Percentiles rank a stretch among this genome's conserved stretches.
Conservation (phyloP, 2,329 filamentous ascomycete genomes). For the Fusarium avenaceum region DNA sequence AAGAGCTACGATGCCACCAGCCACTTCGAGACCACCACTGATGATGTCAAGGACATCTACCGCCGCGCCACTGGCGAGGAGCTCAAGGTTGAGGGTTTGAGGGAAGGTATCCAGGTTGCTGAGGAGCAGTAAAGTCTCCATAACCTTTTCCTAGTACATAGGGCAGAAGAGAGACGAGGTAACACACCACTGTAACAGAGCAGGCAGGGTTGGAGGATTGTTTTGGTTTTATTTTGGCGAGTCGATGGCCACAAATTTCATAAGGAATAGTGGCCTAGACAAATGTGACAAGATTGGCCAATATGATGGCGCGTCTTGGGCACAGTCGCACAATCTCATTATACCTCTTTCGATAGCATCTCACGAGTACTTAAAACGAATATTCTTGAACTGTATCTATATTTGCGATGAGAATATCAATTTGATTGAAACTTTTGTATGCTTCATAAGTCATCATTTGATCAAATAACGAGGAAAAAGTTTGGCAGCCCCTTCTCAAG, state of each 20-base stretch:
- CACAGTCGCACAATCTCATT: constrained; percentile 46
- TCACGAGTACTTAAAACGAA: constrained; percentile 38
- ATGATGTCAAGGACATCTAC: constrained; percentile 97
- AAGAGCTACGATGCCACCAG: constrained; percentile 99
- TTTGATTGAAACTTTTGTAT: constrained; percentile 30
- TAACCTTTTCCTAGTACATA: constrained; percentile 6
- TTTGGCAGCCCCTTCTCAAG: constrained; percentile 26
- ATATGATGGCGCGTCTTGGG: constrained; percentile 41
- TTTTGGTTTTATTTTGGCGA: constrained; percentile 26
- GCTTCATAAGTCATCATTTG: constrained; percentile 48
- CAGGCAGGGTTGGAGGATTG: constrained; percentile 24
- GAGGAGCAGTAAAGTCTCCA: constrained; percentile 67
- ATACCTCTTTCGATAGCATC: constrained; percentile 50
- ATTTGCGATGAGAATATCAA: constrained; percentile 10
- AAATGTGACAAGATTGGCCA: constrained; percentile 20
- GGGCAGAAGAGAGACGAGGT: constrained; percentile 28
- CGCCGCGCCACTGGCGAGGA: constrained; percentile 84
- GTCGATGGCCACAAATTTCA: constrained; percentile 14
- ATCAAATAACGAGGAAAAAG: constrained; percentile 31
- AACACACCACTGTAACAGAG: constrained; percentile 22
- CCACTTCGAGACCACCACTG: constrained; percentile 93
- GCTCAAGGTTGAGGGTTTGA: constrained; percentile 87
- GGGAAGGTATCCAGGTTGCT: constrained; percentile 81
- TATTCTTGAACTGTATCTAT: constrained; percentile 22
- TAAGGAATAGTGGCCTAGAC: constrained; percentile 7